Evolutionary conservation across 2,329 filamentous ascomycete species (phyloP).

Genomic region (Chrysosphaeria jannelii): DNA sequence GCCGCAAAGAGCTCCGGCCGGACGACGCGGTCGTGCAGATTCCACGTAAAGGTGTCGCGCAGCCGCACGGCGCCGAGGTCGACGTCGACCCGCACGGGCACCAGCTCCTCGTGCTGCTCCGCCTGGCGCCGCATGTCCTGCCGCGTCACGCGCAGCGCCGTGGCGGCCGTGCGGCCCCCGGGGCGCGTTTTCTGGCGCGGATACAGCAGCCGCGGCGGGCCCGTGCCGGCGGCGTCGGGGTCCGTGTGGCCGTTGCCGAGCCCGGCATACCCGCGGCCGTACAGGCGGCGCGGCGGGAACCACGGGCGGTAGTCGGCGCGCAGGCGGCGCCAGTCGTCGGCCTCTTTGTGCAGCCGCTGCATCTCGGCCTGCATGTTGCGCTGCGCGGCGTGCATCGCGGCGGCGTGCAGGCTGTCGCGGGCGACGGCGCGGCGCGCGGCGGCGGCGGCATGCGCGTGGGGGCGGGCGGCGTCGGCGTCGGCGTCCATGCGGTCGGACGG

Average conservation of each 20-base stretch:
- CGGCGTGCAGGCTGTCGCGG: conserved; percentile 22
- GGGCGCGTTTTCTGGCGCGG: conserved; percentile 45
- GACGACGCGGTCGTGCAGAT: conserved; percentile 70
- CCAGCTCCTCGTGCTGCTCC: conserved; percentile 70
- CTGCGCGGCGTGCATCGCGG: conserved; percentile 21
- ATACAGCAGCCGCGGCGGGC: conserved; percentile 45
- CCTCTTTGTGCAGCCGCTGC: conserved; percentile 23
- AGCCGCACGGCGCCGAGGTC: conserved; percentile 90
- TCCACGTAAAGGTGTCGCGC: conserved; percentile 96
- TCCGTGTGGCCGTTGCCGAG: conserved; percentile 74
- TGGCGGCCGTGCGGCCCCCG: conserved; percentile 46
- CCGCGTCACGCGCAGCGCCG: conserved; percentile 39
- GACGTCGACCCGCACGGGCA: conserved; percentile 73
- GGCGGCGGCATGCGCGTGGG: no score
- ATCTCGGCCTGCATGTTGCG: conserved; percentile 17
- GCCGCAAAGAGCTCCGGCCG: conserved; percentile 57
- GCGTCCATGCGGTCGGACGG: no score
- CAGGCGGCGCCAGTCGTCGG: conserved; percentile 36
- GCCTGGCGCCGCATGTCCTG: conserved; percentile 65
- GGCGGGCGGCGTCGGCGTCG: no score
- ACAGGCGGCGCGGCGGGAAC: conserved; percentile 26
- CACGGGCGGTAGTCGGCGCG: conserved; percentile 21
- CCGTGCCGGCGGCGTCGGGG: no score
- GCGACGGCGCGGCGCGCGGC: no score
- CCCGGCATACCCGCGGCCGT: conserved; percentile 53